Conservation (phyloP, 768 basidiomycete species). For the Calvatia gigantea region DNA sequence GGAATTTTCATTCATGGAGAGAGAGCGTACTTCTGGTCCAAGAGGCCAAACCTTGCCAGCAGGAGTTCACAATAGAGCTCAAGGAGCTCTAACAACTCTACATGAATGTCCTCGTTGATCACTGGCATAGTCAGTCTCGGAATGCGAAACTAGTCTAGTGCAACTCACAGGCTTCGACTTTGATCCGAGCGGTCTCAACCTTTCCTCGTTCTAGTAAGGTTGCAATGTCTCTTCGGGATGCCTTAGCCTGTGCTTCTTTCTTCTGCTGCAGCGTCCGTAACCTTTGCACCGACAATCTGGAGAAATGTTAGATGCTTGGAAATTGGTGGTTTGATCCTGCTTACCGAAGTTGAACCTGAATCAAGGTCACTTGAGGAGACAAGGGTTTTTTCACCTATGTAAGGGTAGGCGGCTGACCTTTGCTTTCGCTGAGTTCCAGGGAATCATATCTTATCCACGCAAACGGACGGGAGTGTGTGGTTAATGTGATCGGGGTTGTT, state of each 20-base stretch:
- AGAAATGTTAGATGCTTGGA: conserved; percentile 1
- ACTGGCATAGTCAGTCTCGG: conserved; percentile 35
- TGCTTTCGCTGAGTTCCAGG: conserved; percentile 58
- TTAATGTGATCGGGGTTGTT: background rate
- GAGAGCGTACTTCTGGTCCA: conserved; percentile 77
- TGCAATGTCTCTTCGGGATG: conserved; percentile 77
- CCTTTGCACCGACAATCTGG: conserved; percentile 80
- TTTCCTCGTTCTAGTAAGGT: conserved; percentile 74
- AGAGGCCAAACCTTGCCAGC: conserved; percentile 84
- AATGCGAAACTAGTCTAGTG: conserved; percentile 16
- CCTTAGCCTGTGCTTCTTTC: conserved; percentile 77
- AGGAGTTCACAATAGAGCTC: conserved; percentile 96
- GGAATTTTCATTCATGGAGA: conserved; percentile 6
- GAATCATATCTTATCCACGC: conserved; percentile 32
- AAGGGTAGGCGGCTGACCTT: conserved; percentile 16
- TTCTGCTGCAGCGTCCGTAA: conserved; percentile 88
- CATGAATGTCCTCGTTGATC: conserved; percentile 80
- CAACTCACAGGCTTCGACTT: conserved; percentile 75
- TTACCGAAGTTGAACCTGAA: conserved; percentile 44
- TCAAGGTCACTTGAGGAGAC: background rate
- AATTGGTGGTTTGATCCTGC: background rate
- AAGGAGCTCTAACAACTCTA: conserved; percentile 87
- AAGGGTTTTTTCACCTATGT: background rate
- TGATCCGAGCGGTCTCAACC: conserved; percentile 80
- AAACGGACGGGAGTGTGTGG: background rate